These are phyloP conservation scores for Alternaria gansuensis DNA, from an alignment of 2,329 filamentous ascomycete genomes.

Conservation along the genomic window DNA sequence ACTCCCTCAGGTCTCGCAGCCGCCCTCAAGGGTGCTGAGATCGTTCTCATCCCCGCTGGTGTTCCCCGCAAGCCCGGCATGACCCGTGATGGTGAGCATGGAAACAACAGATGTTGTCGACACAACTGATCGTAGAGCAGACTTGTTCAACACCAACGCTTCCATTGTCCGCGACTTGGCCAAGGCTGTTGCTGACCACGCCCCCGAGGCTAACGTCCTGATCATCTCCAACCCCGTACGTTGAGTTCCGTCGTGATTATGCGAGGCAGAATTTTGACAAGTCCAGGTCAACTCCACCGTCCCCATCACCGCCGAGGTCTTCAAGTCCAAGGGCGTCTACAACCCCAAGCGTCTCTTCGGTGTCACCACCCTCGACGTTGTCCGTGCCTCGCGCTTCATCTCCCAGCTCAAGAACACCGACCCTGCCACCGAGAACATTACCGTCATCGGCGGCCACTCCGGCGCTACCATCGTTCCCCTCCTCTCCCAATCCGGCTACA, in stretches of 20 bases:
- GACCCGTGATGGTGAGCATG: conserved; percentile 82
- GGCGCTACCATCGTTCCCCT: conserved; percentile 98
- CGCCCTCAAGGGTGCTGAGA: conserved; percentile 85
- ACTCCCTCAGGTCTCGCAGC: conserved; percentile 76
- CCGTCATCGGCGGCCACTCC: conserved; percentile 95
- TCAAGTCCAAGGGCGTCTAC: conserved; percentile 95
- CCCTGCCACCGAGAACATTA: conserved; percentile 91
- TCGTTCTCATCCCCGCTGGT: conserved; percentile 97
- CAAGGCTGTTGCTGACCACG: conserved; percentile 88
- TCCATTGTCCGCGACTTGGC: conserved; percentile 98
- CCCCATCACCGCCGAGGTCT: conserved; percentile 95
- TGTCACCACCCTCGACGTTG: conserved; percentile 98
- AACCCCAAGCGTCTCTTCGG: conserved; percentile 99
- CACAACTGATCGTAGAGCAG: conserved; percentile 55
- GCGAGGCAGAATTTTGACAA: conserved; percentile 20
- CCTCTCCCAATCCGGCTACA: conserved; percentile 92
- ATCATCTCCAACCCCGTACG: conserved; percentile 95
- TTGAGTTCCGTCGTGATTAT: neutral
- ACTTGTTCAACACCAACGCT: conserved; percentile 99
- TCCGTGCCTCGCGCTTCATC: conserved; percentile 97
- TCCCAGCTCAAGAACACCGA: conserved; percentile 90
- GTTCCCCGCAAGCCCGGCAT: conserved; percentile 99
- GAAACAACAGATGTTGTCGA: neutral
- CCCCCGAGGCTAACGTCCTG: conserved; percentile 92
- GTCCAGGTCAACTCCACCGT: conserved; percentile 92